These are phyloP conservation scores for Phytophthora gonapodyides DNA, from an alignment of 352 stramenopile species.

Conservation along the genomic window DNA sequence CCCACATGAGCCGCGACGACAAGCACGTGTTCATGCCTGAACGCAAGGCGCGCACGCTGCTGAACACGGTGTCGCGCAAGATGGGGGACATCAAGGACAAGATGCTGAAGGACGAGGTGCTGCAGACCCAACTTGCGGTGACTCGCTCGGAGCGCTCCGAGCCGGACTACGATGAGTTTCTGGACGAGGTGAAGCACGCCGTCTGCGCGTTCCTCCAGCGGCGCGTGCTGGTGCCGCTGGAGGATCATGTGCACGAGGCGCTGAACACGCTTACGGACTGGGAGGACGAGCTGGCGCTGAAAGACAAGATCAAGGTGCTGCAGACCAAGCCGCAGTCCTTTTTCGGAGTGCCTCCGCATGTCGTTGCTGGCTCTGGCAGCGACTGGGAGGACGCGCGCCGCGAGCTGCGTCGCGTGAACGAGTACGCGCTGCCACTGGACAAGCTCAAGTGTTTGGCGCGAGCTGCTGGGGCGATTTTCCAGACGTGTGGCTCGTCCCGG, in stretches of 20 bases:
- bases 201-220: conserved; percentile 58
- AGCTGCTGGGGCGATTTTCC: conserved; percentile 59
- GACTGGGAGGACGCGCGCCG: conserved; percentile 64
- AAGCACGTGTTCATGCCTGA: conserved; percentile 44
- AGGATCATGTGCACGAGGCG: conserved; percentile 67
- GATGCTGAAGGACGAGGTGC: conserved; percentile 49
- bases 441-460: conserved; percentile 78
- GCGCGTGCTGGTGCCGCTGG: conserved; percentile 53
- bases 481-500: conserved; percentile 36
- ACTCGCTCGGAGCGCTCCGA: conserved; percentile 41
- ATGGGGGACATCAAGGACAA: conserved; percentile 55
- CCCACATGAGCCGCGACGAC: conserved; percentile 43
- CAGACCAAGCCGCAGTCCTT: conserved; percentile 54
- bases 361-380: conserved; percentile 43
- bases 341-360: conserved; percentile 57
- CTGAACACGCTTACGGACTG: conserved; percentile 55
- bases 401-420: conserved; percentile 55
- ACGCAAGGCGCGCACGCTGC: conserved; percentile 51
- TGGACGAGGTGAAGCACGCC: conserved; percentile 63
- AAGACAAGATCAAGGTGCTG: conserved; percentile 62
- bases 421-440: conserved; percentile 67
- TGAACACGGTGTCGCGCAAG: conserved; percentile 53
- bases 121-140: conserved; percentile 43
- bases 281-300: conserved; percentile 47
- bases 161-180: conserved; percentile 59